phyloP scores from a whole-genome alignment of 345 rosid species.

The Populus pruinosa region DNA sequence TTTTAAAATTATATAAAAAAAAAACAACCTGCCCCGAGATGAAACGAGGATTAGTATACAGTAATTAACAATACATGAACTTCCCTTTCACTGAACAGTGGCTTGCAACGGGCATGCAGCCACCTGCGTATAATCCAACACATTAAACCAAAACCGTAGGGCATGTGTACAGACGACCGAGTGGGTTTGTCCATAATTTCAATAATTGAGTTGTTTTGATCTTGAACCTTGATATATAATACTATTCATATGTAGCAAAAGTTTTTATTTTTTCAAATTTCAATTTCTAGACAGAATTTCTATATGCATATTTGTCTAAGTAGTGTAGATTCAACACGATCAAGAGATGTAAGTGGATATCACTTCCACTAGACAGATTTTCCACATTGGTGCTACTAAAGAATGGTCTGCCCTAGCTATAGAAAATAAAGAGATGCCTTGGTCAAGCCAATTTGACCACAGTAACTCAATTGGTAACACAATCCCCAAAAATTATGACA shows the following conservation, averaged over 20 bases:
- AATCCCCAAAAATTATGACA: background rate
- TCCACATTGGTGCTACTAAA: background rate
- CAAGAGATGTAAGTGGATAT: background rate
- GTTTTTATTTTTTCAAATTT: background rate
- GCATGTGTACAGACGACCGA: conserved; percentile 4
- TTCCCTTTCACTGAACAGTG: background rate
- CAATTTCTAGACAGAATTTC: background rate
- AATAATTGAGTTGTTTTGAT: conserved; percentile 20
- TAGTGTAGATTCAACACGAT: background rate
- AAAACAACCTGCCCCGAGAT: too few relatives aligned
- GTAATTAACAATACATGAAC: background rate
- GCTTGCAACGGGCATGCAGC: conserved; percentile 16
- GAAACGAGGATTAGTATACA: too few relatives aligned
- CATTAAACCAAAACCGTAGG: conserved; percentile 17
- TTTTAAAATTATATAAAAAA: too few relatives aligned
- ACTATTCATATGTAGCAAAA: background rate
- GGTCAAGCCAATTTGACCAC: background rate
- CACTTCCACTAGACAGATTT: conserved; percentile 7
- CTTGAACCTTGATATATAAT: background rate
- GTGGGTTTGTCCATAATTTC: conserved; percentile 25
- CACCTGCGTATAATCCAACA: conserved; percentile 14
- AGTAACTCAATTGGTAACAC: background rate
- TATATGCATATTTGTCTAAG: background rate
- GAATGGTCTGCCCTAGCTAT: background rate
- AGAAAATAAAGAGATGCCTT: background rate